Conservation (phyloP, 2,329 filamentous ascomycete species). For the Curvularia hawaiiensis region DNA sequence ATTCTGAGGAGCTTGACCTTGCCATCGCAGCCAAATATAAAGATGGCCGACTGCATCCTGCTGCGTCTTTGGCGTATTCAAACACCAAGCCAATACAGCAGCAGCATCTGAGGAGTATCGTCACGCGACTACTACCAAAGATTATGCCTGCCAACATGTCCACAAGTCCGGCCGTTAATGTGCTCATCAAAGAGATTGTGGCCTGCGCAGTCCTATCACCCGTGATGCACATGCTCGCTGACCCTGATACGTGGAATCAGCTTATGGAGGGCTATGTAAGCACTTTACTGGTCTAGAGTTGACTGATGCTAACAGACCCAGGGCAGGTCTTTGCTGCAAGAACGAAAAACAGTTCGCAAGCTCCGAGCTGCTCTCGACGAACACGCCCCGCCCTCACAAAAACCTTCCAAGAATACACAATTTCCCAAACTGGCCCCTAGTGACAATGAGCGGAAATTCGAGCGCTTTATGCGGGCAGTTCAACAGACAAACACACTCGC, state of each 20-base stretch:
- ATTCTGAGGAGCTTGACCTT: constrained; percentile 93
- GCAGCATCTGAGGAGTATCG: constrained; percentile 80
- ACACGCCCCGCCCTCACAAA: constrained; percentile 83
- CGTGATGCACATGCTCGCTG: constrained; percentile 76
- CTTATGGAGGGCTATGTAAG: constrained; percentile 81
- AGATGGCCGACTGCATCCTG: constrained; percentile 85
- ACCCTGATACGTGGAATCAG: constrained; percentile 98
- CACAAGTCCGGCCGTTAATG: constrained; percentile 79
- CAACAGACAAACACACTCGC: constrained; percentile 88
- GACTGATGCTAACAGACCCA: constrained; percentile 38
- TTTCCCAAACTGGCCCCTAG: constrained; percentile 81
- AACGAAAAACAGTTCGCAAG: constrained; percentile 91
- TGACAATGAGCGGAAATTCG: constrained; percentile 91
- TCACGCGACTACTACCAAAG: constrained; percentile 72
- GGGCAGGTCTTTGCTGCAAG: constrained; percentile 85
- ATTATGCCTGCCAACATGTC: constrained; percentile 76
- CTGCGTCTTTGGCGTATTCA: constrained; percentile 80
- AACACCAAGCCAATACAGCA: constrained; percentile 87
- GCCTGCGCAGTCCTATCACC: constrained; percentile 88
- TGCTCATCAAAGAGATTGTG: constrained; percentile 87
- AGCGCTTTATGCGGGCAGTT: constrained; percentile 90
- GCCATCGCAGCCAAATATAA: constrained; percentile 95
- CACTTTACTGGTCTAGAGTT: constrained; percentile 14
- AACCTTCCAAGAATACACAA: constrained; percentile 64
- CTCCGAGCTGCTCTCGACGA: constrained; percentile 90